Evolutionary conservation across 2,329 filamentous ascomycete species (phyloP), one percentile per base, ranked within the genome.

Genomic region (Trichophyton schoenleinii): DNA sequence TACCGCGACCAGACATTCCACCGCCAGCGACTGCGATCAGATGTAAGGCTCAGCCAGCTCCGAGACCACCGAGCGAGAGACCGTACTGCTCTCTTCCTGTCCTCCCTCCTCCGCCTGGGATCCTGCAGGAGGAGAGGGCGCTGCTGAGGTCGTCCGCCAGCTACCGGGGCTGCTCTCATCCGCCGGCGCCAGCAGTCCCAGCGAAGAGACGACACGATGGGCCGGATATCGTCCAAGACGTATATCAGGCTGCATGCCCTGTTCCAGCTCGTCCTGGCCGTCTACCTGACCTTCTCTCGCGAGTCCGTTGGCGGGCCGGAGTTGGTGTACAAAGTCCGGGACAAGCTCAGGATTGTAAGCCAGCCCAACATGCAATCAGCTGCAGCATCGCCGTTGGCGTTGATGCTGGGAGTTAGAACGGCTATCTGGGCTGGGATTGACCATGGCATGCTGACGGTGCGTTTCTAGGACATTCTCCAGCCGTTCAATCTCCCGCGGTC

Each of bases 251-350:
- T 85, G 59, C 78, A 96, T 67, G 88, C 87, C 67, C 82, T 95
- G 71, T 90, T 94, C 78, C 89, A 96, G 76, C 75, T 96, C 66
- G 89, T 88, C 4, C 79, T 94, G 57, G 90, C 86, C 68, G 91
- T 87, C 75, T 89, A 94, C 78, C 87, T 96, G 76, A 80, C 95
- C 68, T 87, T 83, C 48, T 85, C 81, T 62, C 91, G 91, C 4
- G 76, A 78, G 64, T 80, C 82, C 49, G 80, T 96, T 68, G 84
- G 88, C 57, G 87, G 92, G 70, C 89, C 95, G 69, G 85, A 62
- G n/a, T 73, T 95, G 22, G 88, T 96, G 57, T 89, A 84, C 67
- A 81, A 96, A 34, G 77, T 96, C 28, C 90, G 90, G 60, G 87
- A 95, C 73, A 84, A 88, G 60, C 88, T 95, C 84, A 84, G 86